Conservation (phyloP, 805 yeast genomes). For the Nakazawaea wyomingensis region DNA sequence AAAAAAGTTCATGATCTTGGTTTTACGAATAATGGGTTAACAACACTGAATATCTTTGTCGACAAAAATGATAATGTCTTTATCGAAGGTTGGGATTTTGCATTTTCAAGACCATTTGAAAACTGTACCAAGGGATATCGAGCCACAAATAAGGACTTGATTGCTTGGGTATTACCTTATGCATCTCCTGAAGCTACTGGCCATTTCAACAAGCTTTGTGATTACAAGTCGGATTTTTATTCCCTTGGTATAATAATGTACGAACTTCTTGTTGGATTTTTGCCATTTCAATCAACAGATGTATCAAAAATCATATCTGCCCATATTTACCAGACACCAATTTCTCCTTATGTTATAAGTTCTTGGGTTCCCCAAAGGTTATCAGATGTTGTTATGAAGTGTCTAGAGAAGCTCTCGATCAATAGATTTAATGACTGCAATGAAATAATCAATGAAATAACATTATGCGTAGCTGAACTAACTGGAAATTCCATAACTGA, state of each 20-base stretch:
- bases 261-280: constrained; percentile 38
- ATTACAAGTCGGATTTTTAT: constrained; percentile 44
- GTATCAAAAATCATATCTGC: constrained; percentile 32
- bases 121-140: constrained; percentile 37
- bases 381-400: constrained; percentile 35
- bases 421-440: constrained; percentile 33
- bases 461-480: constrained; percentile 20
- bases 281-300: constrained; percentile 38
- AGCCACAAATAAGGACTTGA: constrained; percentile 31
- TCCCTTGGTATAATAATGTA: constrained; percentile 46
- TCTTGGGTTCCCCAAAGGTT: constrained; percentile 27
- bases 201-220: constrained; percentile 31
- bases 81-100: constrained; percentile 44
- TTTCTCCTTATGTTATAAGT: constrained; percentile 31
- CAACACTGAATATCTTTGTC: constrained; percentile 33
- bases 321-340: constrained; percentile 36
- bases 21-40: constrained; percentile 43
- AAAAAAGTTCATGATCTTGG: constrained; percentile 33
- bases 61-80: constrained; percentile 26
- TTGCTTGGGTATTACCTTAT: constrained; percentile 38
- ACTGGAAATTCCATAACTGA: constrained; percentile 14
- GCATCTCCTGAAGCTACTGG: constrained; percentile 48
- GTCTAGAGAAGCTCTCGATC: constrained; percentile 35
- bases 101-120: constrained; percentile 36
- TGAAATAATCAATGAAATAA: constrained; percentile 32